Base-by-base conservation (phyloP, 768 basidiomycete species). In the Boletus eberwhitei region DNA sequence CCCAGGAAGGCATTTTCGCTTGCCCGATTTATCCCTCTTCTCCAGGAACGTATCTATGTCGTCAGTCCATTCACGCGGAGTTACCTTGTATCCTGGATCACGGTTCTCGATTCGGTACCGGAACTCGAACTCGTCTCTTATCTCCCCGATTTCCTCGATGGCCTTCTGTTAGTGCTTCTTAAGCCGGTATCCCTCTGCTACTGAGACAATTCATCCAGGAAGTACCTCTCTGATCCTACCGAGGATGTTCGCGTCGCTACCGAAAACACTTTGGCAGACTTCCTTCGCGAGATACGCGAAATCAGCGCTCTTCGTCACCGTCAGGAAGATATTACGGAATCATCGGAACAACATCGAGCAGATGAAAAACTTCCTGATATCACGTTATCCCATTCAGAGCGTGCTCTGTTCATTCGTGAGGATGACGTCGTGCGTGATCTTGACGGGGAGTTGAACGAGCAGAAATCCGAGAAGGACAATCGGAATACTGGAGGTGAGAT, bases 21-120 rank as follows among this genome's bases (percentile, higher is more conserved):
- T 46, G 86, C 92, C 3, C 87, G 90, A 59, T 98, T 98, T 68
- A 93, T 99, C 42, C 97, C 97, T 21, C 77, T 99, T 26, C 81
- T 99, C 8, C 83, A 87, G 46, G 96, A 98, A 59, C 81, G 97
- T 57, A 93, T 98, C 49, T 90, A 95, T 63, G 97, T 98, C 59
- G 77, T 98, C 67, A 95, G 88, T 67, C 96, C 97, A 1, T 94
- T 96, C 69, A 96, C 97, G 1, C 78, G 97, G 56, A 96, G 87
- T 68, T 98, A 94, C 70, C 81, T 99, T n/a, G 92, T 97, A 34
- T 88, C 90, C 2, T 99, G 97, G 97, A 91, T 98, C 54, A 91
- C 83, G 40, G 90, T 97, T 5, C 80, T 99, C 42, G 94, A 98
- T 66, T 95, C 93, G 19, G 91, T 98, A 5, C 97, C 97, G 12